Percentiles rank a stretch among this genome's conserved stretches.
Conservation (phyloP, 495 filamentous ascomycete genomes). For the Aspergillus sparsus region DNA sequence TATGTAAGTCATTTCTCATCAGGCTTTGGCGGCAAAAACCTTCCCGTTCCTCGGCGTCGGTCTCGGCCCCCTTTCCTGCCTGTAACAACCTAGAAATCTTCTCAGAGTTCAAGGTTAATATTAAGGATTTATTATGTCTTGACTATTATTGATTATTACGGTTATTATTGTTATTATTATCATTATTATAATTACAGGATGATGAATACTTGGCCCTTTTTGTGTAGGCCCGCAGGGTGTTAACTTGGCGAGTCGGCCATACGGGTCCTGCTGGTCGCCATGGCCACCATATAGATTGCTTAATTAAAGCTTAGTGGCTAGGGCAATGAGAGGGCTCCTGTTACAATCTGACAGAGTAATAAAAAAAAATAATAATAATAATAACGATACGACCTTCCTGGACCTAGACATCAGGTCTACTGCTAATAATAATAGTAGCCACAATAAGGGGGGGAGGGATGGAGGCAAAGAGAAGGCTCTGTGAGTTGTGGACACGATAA, state of each 20-base stretch:
- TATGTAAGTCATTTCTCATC: no score
- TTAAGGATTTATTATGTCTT: not conserved
- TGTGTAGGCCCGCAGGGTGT: not conserved
- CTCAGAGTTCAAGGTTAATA: not conserved
- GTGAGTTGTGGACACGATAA: no score
- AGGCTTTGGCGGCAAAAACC: not conserved
- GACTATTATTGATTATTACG: no score
- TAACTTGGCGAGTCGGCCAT: slow-evolving; percentile 16
- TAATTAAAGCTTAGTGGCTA: slow-evolving; percentile 25
- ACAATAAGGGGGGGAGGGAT: no score
- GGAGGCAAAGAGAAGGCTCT: no score
- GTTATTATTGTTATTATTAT: not conserved
- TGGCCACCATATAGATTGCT: slow-evolving; percentile 22
- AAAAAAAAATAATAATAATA: not conserved
- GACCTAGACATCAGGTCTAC: no score
- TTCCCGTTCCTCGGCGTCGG: not conserved
- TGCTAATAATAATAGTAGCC: no score
- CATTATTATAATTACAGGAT: slow-evolving; percentile 2
- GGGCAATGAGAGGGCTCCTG: not conserved
- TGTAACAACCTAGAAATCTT: slow-evolving; percentile 1
- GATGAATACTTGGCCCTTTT: slow-evolving; percentile 1
- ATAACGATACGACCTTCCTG: no score
- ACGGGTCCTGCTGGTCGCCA: slow-evolving; percentile 18
- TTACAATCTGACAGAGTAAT: not conserved
- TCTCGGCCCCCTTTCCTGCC: not conserved